These are phyloP conservation scores for Fraxinus nigra DNA, from an alignment of 305 asterid species.

Conservation along the genomic window DNA sequence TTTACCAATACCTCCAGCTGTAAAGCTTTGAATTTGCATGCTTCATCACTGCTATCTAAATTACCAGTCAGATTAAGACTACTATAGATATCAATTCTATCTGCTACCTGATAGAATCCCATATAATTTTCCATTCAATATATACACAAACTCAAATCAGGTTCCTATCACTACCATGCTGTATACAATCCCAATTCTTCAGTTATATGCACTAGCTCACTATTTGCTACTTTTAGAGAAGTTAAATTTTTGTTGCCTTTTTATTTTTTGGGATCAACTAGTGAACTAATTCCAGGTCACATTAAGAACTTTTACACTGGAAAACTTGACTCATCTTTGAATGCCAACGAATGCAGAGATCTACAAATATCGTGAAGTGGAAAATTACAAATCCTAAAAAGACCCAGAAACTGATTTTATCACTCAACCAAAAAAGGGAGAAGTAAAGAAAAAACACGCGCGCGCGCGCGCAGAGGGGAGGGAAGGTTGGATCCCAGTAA, in stretches of 20 bases:
- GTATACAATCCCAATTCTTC: constrained; percentile 11
- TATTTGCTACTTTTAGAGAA: not conserved
- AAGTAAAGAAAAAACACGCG: not conserved
- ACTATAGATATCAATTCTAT: constrained; percentile 13
- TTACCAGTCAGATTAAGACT: not conserved
- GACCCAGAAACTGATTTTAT: not conserved
- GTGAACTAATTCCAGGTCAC: constrained; percentile 19
- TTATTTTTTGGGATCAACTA: not conserved
- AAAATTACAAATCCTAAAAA: not conserved
- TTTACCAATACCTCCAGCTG: constrained; percentile 13
- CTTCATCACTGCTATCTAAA: constrained; percentile 3
- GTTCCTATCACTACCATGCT: not conserved
- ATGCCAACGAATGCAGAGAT: not conserved
- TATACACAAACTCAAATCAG: not conserved
- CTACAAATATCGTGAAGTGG: not conserved
- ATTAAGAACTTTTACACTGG: constrained; percentile 4
- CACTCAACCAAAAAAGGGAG: not conserved
- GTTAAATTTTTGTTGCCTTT: constrained; percentile 1
- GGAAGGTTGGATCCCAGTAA: constrained; percentile 7
- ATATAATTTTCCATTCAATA: not conserved
- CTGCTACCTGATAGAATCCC: not conserved
- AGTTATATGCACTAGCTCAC: not conserved
- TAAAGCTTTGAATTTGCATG: constrained; percentile 7
- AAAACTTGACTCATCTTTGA: not conserved
- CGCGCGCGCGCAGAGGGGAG: not conserved